Conservation (phyloP, 2,329 filamentous ascomycete genomes). For the Gliomastix tumulicola region DNA sequence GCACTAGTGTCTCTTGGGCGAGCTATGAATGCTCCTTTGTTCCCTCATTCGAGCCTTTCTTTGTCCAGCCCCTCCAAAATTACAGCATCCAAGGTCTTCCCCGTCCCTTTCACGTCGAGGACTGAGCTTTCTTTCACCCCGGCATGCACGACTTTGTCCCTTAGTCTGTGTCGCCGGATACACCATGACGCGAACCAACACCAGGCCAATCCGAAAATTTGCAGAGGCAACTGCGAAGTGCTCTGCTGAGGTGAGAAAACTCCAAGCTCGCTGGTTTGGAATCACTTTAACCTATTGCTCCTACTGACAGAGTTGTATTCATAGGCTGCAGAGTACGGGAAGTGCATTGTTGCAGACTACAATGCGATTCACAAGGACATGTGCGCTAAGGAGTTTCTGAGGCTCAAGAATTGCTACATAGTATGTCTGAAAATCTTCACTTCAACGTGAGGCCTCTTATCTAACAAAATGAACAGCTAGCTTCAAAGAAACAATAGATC, state of each 20-base stretch:
- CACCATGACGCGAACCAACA: constrained; percentile 14
- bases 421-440: constrained; percentile 39
- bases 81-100: no score
- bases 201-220: constrained; percentile 47
- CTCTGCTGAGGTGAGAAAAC: constrained; percentile 46
- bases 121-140: no score
- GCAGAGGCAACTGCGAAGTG: constrained; percentile 48
- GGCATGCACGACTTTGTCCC: no score
- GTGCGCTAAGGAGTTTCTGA: constrained; percentile 79
- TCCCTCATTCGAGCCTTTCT: no score
- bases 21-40: no score
- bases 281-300: no score
- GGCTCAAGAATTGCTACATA: constrained; percentile 79
- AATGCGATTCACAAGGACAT: constrained; percentile 87
- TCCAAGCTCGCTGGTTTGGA: no score
- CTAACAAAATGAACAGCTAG: constrained; percentile 9
- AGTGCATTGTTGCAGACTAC: constrained; percentile 86
- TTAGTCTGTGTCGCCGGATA: no score
- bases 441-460: neutral
- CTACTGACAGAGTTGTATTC: constrained; percentile 1
- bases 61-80: no score
- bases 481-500: constrained; percentile 14
- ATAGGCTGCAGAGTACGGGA: constrained; percentile 79
- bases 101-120: no score
- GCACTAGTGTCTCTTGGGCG: no score